Base-by-base conservation (phyloP, 768 basidiomycete species). In the Russula ochroleuca region DNA sequence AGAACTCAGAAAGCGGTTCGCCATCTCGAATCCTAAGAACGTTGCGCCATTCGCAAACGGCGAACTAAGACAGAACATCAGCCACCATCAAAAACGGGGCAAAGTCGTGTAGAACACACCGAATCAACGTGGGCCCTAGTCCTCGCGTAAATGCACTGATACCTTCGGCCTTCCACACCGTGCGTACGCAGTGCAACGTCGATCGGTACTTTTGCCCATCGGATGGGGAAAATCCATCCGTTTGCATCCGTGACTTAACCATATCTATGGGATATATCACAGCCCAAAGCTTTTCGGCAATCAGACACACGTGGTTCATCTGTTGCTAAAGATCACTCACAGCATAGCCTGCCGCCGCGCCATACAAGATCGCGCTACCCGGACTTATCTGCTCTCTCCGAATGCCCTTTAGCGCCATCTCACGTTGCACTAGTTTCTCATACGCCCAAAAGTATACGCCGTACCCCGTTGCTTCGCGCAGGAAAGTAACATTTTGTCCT, bases 11-110 rank as follows among this genome's bases (percentile, higher is more conserved):
- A 84, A 66, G 51, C 94, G 82, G 76, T 85, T 93, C 49, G 92
- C 92, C 77, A 98, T 80, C 79, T 98, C 96, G 70, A 94, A 98
- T 1, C 92, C 94, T 61, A 96, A 83, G 81, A 98, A 98, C 0
- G 96, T 98, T 1, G 93, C 93, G 21, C 94, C 96, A 69, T 98
- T 98, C 13, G 95, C 95, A 70, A 97, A 96, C 0, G 94, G 95
- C 2, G 92, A 94, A 70, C 92, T 94, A 49, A 56, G 23, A 43
- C 40, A 50, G 58, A 50, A 25, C 59, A 62, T 48, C 57, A 43
- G 56, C 54, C 52, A 55, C 49, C 15, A 66, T 60, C 49, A 56
- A 55, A 63, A 63, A 59, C 25, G 45, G 35, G 55, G 37, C 40
- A 17, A 25, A 49, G 43, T 57, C 51, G 57, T 62, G 63, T n/a